Conservation (phyloP, 495 filamentous ascomycete genomes). For the Niebla homalea region DNA sequence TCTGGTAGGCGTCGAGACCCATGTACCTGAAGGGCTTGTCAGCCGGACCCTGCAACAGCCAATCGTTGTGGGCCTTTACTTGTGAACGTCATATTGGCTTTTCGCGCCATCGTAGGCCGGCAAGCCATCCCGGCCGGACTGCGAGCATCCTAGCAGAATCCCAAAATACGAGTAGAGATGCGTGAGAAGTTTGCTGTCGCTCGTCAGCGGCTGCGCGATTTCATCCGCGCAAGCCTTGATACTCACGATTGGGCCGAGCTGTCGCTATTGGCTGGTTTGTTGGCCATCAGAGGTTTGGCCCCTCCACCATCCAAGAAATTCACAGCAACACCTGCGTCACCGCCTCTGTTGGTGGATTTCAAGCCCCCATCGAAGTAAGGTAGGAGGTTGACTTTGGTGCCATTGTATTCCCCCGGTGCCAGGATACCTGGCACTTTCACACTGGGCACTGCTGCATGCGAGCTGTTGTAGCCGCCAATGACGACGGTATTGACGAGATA, state of each 20-base stretch:
- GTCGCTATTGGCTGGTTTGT: slow-evolving; percentile 31
- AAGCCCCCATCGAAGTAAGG: slow-evolving; percentile 40
- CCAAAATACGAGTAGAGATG: slow-evolving; percentile 46
- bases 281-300: slow-evolving; percentile 33
- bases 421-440: slow-evolving; percentile 39
- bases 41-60: too few relatives aligned
- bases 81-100: too few relatives aligned
- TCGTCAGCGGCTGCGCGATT: neutral
- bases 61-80: neutral
- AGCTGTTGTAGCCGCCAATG: slow-evolving; percentile 29
- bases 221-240: neutral
- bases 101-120: slow-evolving; percentile 21
- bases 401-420: slow-evolving; percentile 28
- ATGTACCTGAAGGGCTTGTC: slow-evolving; percentile 30
- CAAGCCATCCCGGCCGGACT: slow-evolving; percentile 29
- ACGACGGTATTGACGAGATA: slow-evolving; percentile 42
- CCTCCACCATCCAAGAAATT: slow-evolving; percentile 46
- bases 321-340: slow-evolving; percentile 23
- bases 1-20: slow-evolving; percentile 32
- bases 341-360: slow-evolving; percentile 31
- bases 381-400: slow-evolving; percentile 34
- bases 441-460: slow-evolving; percentile 32
- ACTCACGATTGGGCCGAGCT: slow-evolving; percentile 35
- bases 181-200: slow-evolving; percentile 35
- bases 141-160: slow-evolving; percentile 34